phyloP scores from a whole-genome alignment of 2,329 filamentous ascomycete species.

The Emericellopsis cladophorae region DNA sequence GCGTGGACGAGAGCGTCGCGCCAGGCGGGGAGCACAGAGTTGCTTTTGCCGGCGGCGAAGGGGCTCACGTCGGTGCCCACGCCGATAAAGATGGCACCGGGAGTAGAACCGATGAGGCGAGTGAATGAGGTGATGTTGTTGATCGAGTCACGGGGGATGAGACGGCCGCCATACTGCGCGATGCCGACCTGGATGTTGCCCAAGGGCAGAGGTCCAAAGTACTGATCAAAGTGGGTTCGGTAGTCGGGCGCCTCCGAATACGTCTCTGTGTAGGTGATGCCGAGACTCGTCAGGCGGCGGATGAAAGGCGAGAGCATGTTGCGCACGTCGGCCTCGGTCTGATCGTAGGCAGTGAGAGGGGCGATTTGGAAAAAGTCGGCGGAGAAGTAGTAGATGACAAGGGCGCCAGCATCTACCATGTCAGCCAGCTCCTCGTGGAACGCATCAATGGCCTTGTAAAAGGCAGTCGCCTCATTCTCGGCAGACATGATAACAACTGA shows the following conservation, averaged over 20 bases:
- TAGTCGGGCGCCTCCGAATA: constrained; percentile 14
- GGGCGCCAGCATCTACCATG: constrained; percentile 35
- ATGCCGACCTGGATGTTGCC: constrained; percentile 16
- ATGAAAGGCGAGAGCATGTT: constrained; percentile 18
- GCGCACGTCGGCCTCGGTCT: not conserved
- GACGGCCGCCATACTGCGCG: constrained; percentile 20
- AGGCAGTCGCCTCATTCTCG: constrained; percentile 19
- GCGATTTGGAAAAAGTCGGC: constrained; percentile 3
- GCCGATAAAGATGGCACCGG: constrained; percentile 13
- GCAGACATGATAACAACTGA: not conserved
- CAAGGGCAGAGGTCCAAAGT: constrained; percentile 20
- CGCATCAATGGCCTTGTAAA: constrained; percentile 30
- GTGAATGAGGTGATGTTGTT: not conserved
- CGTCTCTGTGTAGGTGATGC: constrained; percentile 8
- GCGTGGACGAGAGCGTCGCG: constrained; percentile 18
- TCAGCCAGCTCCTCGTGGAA: constrained; percentile 27
- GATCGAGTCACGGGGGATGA: constrained; percentile 17
- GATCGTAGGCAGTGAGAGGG: constrained; percentile 27
- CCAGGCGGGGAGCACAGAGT: constrained; percentile 28
- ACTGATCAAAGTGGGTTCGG: constrained; percentile 18
- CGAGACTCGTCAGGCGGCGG: constrained; percentile 10
- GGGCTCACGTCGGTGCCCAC: constrained; percentile 12
- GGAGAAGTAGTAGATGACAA: constrained; percentile 31
- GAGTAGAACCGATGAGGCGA: not conserved
- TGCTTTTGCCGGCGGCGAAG: constrained; percentile 11